Evolutionary conservation across 768 basidiomycete species (phyloP), one percentile per base, ranked within the genome.

Genomic region (Leccinum imitatum): DNA sequence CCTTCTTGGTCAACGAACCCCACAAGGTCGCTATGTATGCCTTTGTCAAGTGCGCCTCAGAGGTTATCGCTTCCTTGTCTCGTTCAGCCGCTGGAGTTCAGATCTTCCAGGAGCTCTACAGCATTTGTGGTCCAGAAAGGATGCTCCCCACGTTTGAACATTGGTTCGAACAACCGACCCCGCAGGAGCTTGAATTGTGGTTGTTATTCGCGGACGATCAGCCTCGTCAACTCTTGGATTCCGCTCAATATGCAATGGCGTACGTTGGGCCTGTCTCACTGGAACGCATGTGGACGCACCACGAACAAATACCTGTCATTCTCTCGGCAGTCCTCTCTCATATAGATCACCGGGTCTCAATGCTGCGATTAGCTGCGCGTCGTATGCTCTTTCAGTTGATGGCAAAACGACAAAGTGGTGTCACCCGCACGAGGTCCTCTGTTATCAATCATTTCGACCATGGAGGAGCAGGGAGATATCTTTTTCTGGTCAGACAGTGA

Each of bases 191-290:
- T 25, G 25, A 27, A 27, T 27, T 27, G 27, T 27, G 27, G 27
- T 27, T 85, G 10, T 70, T 93, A 44, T 94, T 91, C 70, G 84
- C 82, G 4, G 73, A 77, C 2, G 86, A 86, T 59, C 83, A 88
- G 63, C 88, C 90, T 11, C 78, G 87, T 33, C 76, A 89, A 51
- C 77, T 84, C 3, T 78, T 96, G 54, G 90, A 91, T 15, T 85
- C 91, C 0, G 92, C 91, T 14, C 94, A 96, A 69, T 91, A 91
- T 69, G 93, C 95, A 1, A 84, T 94, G 76, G 79, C 96, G 10
- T 94, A 95, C 69, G 74, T 95, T 27, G 83, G 86, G 3, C 91
- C 94, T 62, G 81, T 89, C 35, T 84, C 89, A 0, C 73, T 93
- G 30, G 87, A 89, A 63, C 83, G 87, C 31, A 85, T 84, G 63